Percentiles rank a stretch among this genome's conserved stretches.
Conservation (phyloP, 2,329 filamentous ascomycete species). For the Plectosphaerella plurivora region DNA sequence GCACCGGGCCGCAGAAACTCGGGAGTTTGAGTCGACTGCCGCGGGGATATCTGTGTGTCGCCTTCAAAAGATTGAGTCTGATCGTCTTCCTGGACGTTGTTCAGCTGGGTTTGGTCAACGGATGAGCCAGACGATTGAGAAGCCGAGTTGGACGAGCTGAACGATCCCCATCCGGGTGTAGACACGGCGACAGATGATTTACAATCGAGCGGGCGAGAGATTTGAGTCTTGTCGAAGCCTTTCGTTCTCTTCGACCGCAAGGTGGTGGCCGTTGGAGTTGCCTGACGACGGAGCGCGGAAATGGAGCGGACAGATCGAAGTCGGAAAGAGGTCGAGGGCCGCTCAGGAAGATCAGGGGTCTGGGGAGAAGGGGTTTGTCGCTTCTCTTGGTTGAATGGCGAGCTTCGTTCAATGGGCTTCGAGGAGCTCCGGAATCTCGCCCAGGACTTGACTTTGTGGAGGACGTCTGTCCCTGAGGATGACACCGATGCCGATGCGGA, state of each 20-base stretch:
- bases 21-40: too few species aligned
- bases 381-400: not conserved
- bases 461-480: constrained; percentile 2
- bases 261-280: constrained; percentile 5
- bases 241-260: constrained; percentile 9
- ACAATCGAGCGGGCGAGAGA: constrained; percentile 6
- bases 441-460: constrained; percentile 11
- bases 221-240: constrained; percentile 7
- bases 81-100: too few species aligned
- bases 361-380: too few species aligned
- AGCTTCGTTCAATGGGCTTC: not conserved
- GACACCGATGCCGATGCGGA: not conserved
- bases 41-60: too few species aligned
- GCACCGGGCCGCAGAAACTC: not conserved
- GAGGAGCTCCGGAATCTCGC: constrained; percentile 4
- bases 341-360: too few species aligned
- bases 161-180: too few species aligned
- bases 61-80: too few species aligned
- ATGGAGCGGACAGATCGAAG: constrained; percentile 1
- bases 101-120: too few species aligned
- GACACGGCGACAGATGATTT: not conserved
- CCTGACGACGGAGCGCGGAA: constrained; percentile 2
- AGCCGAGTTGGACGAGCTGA: too few species aligned
- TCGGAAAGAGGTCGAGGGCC: not conserved
- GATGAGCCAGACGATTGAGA: too few species aligned